Evolutionary conservation across 352 stramenopile species (phyloP), one percentile per base, ranked within the genome.

Genomic region (Albugo candida): DNA sequence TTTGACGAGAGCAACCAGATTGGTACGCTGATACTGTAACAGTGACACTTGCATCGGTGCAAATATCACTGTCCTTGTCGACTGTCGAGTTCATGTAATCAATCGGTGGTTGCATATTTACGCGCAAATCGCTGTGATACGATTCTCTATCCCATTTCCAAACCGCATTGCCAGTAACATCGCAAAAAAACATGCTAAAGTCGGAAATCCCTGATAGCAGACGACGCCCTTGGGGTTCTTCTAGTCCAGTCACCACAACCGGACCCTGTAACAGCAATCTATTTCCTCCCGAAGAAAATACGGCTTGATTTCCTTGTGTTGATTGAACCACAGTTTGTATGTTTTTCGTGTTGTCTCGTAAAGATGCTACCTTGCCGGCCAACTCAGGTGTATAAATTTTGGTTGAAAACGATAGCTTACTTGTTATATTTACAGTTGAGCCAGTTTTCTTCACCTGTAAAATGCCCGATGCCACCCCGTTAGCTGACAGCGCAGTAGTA

Each of bases 161-260:
- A 37, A 83, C 77, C 27, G 71, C 71, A 36, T 83, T 83, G 41
- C 71, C 71, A 36, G 57, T 58, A 27, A 83, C 64, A 54, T 83
- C 71, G 48, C 71, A 83, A 61, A 83, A 83, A 11, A 48, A 17
- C 2, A 48, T 18, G n/a, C 3, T 24, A 43, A 43, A 19, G 38
- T 19, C 17, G 8, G 38, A 8, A 3, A 24, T 43, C 8, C 8
- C 19, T 80, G 56, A 13, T 55, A 39, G 24, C 57, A 40, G 24
- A 83, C 56, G 45, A 80, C 61, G 41, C 73, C 59, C 48, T 61
- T 64, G 13, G 53, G 60, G 20, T 52, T 53, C 45, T 63, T 51
- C 13, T 49, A 56, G 38, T 46, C 60, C 24, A 31, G 24, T 31
- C 24, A 31, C 24, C 24, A 31, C 24, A 31, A 31, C 24, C 8